Evolutionary conservation across 805 yeast species (phyloP).

Genomic region (Starmerella stellata): DNA sequence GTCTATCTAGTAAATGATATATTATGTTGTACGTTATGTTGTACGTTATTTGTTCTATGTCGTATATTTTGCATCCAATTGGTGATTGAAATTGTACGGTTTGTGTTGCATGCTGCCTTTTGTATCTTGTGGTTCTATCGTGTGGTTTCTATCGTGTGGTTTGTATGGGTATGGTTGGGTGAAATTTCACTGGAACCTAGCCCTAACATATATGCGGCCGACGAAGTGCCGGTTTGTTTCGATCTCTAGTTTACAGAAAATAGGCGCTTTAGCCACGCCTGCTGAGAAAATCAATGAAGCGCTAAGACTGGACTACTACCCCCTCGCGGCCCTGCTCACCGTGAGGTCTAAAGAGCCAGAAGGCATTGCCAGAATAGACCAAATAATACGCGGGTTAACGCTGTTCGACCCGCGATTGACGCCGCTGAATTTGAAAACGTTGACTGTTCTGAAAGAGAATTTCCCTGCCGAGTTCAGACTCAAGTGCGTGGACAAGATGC

Average conservation of each 20-base stretch:
- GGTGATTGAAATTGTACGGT: no score
- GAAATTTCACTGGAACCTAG: no score
- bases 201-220: not conserved
- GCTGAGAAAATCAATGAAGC: slow-evolving; percentile 2
- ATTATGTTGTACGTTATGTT: no score
- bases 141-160: no score
- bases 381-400: slow-evolving; percentile 9
- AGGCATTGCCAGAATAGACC: not conserved
- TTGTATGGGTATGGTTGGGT: no score
- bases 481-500: slow-evolving; percentile 9
- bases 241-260: not conserved
- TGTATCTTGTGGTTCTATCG: no score
- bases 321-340: slow-evolving; percentile 11
- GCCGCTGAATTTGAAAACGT: slow-evolving; percentile 10
- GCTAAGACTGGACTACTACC: slow-evolving; percentile 4
- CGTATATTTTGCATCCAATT: no score
- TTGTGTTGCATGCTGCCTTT: no score
- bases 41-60: no score
- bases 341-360: not conserved
- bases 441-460: slow-evolving; percentile 1
- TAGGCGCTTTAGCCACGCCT: not conserved
- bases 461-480: slow-evolving; percentile 1
- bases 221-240: not conserved
- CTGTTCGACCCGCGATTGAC: slow-evolving; percentile 12
- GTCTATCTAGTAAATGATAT: no score